A percentile compares a stretch with the other conserved stretches of the same genome.
Evolutionary conservation across 768 basidiomycete genomes (phyloP).

Genomic region (Termitomyces sp.): DNA sequence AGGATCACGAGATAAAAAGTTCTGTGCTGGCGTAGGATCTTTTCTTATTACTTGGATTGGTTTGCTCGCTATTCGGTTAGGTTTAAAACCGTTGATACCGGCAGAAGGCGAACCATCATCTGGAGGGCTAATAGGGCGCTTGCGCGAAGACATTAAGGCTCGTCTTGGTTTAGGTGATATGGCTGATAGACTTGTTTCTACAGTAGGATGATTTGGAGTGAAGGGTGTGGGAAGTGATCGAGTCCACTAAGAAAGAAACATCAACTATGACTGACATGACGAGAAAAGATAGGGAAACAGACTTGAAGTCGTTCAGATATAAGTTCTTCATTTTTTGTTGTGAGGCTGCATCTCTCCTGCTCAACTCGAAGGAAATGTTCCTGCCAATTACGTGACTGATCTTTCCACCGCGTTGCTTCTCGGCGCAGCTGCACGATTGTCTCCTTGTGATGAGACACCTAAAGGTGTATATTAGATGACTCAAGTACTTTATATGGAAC

Average conservation of each 20-base stretch:
- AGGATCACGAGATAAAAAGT: background rate
- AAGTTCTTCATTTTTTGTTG: constrained; percentile 56
- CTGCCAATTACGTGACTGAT: constrained; percentile 75
- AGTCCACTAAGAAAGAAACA: constrained; percentile 9
- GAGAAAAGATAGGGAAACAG: constrained; percentile 16
- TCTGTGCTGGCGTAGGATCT: background rate
- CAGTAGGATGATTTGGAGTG: constrained; percentile 29
- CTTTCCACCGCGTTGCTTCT: constrained; percentile 70
- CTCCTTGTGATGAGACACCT: constrained; percentile 60
- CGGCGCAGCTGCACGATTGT: constrained; percentile 59
- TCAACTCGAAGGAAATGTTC: constrained; percentile 76
- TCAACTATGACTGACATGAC: constrained; percentile 4
- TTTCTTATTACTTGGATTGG: constrained; percentile 4
- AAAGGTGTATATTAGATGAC: background rate
- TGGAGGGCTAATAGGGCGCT: constrained; percentile 21
- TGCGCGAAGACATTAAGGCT: constrained; percentile 24
- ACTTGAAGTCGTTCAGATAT: constrained; percentile 47
- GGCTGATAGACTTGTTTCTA: constrained; percentile 22
- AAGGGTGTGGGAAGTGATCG: constrained; percentile 20
- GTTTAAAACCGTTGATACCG: constrained; percentile 11
- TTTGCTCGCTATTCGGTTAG: constrained; percentile 7
- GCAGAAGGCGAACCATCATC: constrained; percentile 21
- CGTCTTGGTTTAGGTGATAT: constrained; percentile 26
- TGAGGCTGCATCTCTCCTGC: constrained; percentile 57
- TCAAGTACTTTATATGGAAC: background rate